Evolutionary conservation across 352 stramenopile species (phyloP).

Genomic region (Globisporangium alternatum): DNA sequence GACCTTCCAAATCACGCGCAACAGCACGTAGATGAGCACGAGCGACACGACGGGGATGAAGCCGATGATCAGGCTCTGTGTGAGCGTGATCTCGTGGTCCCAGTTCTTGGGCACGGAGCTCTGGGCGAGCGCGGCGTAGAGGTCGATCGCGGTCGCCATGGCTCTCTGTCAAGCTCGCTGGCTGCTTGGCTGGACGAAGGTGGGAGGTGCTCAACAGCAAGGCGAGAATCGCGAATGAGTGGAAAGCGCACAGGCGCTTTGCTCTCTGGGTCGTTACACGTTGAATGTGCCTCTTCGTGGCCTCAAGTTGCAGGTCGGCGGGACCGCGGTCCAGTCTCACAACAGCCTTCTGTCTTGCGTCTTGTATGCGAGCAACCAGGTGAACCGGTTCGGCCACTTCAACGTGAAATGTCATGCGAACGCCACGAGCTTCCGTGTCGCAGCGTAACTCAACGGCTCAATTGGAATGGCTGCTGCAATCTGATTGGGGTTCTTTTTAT

Average conservation of each 20-base stretch:
- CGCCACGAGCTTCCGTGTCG: no score
- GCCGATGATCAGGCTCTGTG: constrained; percentile 25
- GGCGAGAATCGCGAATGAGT: background rate
- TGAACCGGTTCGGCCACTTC: background rate
- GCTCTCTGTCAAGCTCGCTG: background rate
- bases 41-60: constrained; percentile 46
- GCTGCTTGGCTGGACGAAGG: background rate
- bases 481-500: no score
- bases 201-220: background rate
- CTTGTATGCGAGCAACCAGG: background rate
- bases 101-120: constrained; percentile 27
- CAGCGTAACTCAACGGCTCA: no score
- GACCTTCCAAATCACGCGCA: constrained; percentile 65
- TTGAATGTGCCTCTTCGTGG: background rate
- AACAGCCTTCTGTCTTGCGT: background rate
- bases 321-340: background rate
- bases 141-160: background rate
- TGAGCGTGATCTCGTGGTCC: constrained; percentile 23
- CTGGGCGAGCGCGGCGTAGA: constrained; percentile 1
- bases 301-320: background rate
- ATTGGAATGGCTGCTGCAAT: no score
- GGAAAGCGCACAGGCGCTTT: background rate
- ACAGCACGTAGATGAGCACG: constrained; percentile 56
- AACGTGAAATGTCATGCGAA: background rate
- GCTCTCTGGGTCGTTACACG: background rate